phyloP scores from a whole-genome alignment of 192 early-diverging fungal species.

The Podila horticola region DNA sequence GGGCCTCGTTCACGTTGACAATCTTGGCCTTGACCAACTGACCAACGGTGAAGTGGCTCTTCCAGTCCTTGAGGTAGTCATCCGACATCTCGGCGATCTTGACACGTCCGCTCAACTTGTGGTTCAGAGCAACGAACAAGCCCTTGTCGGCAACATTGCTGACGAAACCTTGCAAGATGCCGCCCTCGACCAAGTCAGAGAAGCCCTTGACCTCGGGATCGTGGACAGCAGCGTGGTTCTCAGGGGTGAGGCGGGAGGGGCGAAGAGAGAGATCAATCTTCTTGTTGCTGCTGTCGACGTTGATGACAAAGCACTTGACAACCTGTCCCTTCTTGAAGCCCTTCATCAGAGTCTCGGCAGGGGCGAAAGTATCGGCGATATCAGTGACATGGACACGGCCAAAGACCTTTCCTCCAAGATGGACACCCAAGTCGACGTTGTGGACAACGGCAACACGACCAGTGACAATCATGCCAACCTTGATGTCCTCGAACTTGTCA shows the following conservation, averaged over 20 bases:
- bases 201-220: slow-evolving; percentile 64
- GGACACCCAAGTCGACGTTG: slow-evolving; percentile 62
- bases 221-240: slow-evolving; percentile 34
- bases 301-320: slow-evolving; percentile 82
- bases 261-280: slow-evolving; percentile 74
- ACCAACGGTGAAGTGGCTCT: slow-evolving; percentile 72
- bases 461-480: slow-evolving; percentile 63
- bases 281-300: slow-evolving; percentile 58
- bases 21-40: slow-evolving; percentile 83
- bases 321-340: slow-evolving; percentile 70
- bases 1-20: slow-evolving; percentile 62
- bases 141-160: slow-evolving; percentile 75
- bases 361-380: slow-evolving; percentile 47
- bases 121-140: slow-evolving; percentile 78
- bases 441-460: slow-evolving; percentile 67
- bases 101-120: slow-evolving; percentile 73
- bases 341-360: slow-evolving; percentile 37
- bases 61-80: slow-evolving; percentile 88
- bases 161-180: slow-evolving; percentile 79
- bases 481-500: slow-evolving; percentile 55
- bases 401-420: slow-evolving; percentile 61
- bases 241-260: slow-evolving; percentile 59
- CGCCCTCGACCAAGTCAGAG: slow-evolving; percentile 67
- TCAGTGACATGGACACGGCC: slow-evolving; percentile 75
- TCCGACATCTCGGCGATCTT: slow-evolving; percentile 90